Percentiles rank a stretch among this genome's conserved stretches.
Conservation (phyloP, 1,139 yeast species). For the Saccharomyces hybrid region DNA sequence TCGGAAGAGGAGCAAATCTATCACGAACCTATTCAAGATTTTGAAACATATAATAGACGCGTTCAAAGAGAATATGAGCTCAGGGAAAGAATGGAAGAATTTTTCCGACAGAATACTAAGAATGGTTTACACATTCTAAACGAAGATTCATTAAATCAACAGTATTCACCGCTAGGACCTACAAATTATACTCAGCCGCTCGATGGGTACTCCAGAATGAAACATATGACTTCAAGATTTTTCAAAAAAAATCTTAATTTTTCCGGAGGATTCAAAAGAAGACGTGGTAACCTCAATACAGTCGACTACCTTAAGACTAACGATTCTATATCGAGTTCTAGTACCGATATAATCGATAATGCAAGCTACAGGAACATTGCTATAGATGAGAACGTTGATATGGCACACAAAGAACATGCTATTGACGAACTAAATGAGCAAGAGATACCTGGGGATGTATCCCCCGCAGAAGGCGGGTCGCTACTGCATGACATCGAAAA, state of each 20-base stretch:
- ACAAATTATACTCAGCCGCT: not conserved
- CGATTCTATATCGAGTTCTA: not conserved
- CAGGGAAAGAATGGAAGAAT: constrained; percentile 21
- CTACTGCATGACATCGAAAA: constrained; percentile 5
- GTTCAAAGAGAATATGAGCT: constrained; percentile 20
- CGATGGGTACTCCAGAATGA: not conserved
- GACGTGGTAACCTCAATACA: not conserved
- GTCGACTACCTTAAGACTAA: not conserved
- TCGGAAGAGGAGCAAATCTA: not conserved
- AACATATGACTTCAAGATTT: not conserved
- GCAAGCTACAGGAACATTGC: constrained; percentile 19
- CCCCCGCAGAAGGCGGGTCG: not conserved
- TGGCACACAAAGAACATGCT: constrained; percentile 3
- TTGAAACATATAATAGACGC: constrained; percentile 17
- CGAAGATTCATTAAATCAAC: constrained; percentile 11
- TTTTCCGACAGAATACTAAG: constrained; percentile 13
- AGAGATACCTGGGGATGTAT: not conserved
- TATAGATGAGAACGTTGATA: constrained; percentile 15
- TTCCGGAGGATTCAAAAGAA: not conserved
- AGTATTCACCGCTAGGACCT: constrained; percentile 9
- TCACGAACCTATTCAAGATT: constrained; percentile 11
- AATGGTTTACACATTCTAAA: constrained; percentile 18
- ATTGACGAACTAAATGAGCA: constrained; percentile 1
- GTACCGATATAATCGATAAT: constrained; percentile 17
- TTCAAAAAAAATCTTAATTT: not conserved